Base-by-base conservation (phyloP, 2,329 filamentous ascomycete species). In the Fusarium sulawesiense region DNA sequence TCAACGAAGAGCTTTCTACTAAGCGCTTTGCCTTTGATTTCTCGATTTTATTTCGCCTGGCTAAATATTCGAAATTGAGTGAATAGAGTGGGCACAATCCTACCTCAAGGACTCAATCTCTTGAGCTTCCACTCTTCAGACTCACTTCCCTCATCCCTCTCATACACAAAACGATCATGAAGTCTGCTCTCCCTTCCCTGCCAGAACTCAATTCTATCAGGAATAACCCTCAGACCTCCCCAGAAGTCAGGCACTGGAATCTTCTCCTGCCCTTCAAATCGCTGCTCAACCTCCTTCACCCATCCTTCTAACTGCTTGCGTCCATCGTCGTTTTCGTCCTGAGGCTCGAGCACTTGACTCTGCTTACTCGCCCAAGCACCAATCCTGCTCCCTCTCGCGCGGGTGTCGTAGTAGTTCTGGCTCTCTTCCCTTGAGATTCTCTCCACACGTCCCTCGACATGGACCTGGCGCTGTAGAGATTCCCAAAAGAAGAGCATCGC, bases 301-400 rank as follows among this genome's bases (percentile, higher is more conserved):
- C 91, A 90, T 37, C 84, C 82, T 76, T 97, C 93, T 64, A 99
- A 81, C 81, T 93, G 85, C 66, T 86, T 87, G 50, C 95, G 85
- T 6, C 92, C 92, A 73, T 93, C 91, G 59, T 92, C 89, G 4
- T 77, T 82, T 21, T 81, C 76, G 6, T 65, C 72, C 46, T 68
- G 57, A 3, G 85, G 83, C 80, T 82, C 80, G 60, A 98, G 81
- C 44, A 95, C 92, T 74, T 88, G 85, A 77, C 92, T 97, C 87
- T 99, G 96, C 80, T 88, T 86, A 79, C 93, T 97, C 13, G 96
- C 93, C 96, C 96, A 98, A 2, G 94, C 96, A 1, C 96, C 96
- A 64, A 99, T 87, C 71, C 94, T 85, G 76, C 90, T 93, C 1
- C 93, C 95, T 6, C 96, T 84, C 50, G 93, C 93, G 45, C 89